A percentile compares a stretch with the other conserved stretches of the same genome.
These are phyloP conservation scores for Fusarium robinianum DNA, from an alignment of 2,329 filamentous ascomycete genomes.

Conservation along the genomic window DNA sequence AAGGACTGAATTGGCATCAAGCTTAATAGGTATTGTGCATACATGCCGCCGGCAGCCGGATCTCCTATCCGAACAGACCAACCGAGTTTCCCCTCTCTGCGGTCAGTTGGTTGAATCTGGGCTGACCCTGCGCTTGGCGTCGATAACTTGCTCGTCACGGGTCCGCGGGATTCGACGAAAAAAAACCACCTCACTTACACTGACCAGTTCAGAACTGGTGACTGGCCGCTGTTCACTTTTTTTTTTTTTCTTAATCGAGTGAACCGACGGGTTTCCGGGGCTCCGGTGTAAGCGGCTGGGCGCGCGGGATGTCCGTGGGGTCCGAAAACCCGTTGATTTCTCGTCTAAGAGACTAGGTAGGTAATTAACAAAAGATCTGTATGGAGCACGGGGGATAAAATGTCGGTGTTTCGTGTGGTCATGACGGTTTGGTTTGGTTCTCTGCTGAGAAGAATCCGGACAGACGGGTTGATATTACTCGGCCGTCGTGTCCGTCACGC, in stretches of 20 bases:
- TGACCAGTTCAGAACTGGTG: neutral
- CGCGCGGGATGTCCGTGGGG: constrained; percentile 17
- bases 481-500: constrained; percentile 7
- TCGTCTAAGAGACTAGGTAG: constrained; percentile 12
- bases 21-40: no score
- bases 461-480: constrained; percentile 1
- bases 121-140: neutral
- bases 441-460: neutral
- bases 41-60: no score
- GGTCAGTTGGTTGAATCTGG: neutral
- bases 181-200: no score
- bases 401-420: no score
- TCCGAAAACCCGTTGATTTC: constrained; percentile 21
- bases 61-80: no score
- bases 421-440: no score
- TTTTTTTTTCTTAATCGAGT: constrained; percentile 1
- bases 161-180: no score
- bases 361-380: no score
- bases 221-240: constrained; percentile 11
- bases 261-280: constrained; percentile 5
- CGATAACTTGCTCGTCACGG: neutral
- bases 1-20: no score
- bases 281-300: constrained; percentile 14
- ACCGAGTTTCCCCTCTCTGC: constrained; percentile 1
- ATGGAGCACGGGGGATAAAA: no score